Base-by-base conservation (phyloP, 331 rosid genomes). In the Pyrus hybrid region DNA sequence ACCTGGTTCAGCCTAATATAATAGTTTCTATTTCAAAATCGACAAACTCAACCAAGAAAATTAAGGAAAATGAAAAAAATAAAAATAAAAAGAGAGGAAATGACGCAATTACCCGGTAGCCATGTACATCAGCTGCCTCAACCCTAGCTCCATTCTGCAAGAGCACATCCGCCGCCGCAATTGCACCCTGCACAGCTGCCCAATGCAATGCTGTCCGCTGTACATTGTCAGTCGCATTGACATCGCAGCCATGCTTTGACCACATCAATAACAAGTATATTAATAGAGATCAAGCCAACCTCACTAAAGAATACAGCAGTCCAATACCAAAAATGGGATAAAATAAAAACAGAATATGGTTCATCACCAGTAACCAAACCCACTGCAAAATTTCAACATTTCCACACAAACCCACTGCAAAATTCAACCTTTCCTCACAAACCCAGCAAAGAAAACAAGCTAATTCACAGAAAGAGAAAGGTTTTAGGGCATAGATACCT, bases 121-220 rank as follows among this genome's bases (percentile, higher is more conserved):
- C 99, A 87, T 90, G 82, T 25, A 81, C 3, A 83, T 92, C 97
- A 69, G 91, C 85, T 41, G 99, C 96, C 85, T 92, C 97, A 68
- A 88, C 86, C 64, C 96, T 82, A 45, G 96, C 99, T 71, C 97
- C 97, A 74, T 89, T 94, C 79, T 90, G 92, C 83, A 94, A 78
- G 35, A 94, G 96, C 67, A 94, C 89, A 77, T 94, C 99, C 8
- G 96, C 95, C 41, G 79, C 95, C 5, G 86, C 80, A 71, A 79
- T 80, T 17, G 93, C 85, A 67, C 97, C 97, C 49, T 85, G 89
- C 81, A 89, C 92, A 4, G 99, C 99, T 5, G 95, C 96, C 99
- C 97, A 94, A 74, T 94, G 99, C 84, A 92, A 77, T 25, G 99
- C 97, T 4, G 97, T 90, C 76, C 90, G 99, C 64, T 83, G 91